These are phyloP conservation scores for Dissoconium aciculare DNA, from an alignment of 2,329 filamentous ascomycete genomes.

Conservation along the genomic window DNA sequence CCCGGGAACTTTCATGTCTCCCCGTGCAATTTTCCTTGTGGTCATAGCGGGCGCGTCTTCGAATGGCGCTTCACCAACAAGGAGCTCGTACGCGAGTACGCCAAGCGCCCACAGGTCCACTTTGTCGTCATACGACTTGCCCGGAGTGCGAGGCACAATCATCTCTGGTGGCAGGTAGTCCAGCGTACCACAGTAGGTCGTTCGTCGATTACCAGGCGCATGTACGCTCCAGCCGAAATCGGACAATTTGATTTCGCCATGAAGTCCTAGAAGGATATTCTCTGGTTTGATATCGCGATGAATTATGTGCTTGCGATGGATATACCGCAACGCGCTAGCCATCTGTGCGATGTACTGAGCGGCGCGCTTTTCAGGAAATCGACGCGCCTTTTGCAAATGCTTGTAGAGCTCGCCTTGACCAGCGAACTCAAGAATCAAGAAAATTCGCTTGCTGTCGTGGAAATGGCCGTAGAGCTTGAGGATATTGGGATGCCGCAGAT, in stretches of 20 bases:
- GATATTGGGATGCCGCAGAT: conserved; percentile 69
- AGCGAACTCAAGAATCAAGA: conserved; percentile 70
- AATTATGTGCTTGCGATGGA: conserved; percentile 91
- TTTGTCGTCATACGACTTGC: conserved; percentile 84
- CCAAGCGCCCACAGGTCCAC: conserved; percentile 89
- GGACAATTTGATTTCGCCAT: conserved; percentile 91
- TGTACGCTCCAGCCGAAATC: conserved; percentile 97
- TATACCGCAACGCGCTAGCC: conserved; percentile 68
- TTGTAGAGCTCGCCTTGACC: conserved; percentile 74
- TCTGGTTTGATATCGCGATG: conserved; percentile 92
- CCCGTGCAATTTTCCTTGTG: conserved; percentile 66
- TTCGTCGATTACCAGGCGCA: conserved; percentile 75
- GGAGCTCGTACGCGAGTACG: conserved; percentile 82
- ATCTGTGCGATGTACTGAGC: conserved; percentile 76
- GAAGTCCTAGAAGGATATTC: conserved; percentile 84
- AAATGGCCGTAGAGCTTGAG: conserved; percentile 69
- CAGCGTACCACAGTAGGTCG: conserved; percentile 86
- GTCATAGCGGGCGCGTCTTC: conserved; percentile 90
- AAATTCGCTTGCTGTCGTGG: conserved; percentile 71
- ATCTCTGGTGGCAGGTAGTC: conserved; percentile 95
- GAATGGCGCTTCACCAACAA: conserved; percentile 86
- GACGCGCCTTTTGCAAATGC: conserved; percentile 58
- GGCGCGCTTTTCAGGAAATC: conserved; percentile 70
- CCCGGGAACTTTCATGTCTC: conserved; percentile 77
- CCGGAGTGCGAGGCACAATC: conserved; percentile 59